Conservation (phyloP, 441 rosid species). For the Populus hybrid region DNA sequence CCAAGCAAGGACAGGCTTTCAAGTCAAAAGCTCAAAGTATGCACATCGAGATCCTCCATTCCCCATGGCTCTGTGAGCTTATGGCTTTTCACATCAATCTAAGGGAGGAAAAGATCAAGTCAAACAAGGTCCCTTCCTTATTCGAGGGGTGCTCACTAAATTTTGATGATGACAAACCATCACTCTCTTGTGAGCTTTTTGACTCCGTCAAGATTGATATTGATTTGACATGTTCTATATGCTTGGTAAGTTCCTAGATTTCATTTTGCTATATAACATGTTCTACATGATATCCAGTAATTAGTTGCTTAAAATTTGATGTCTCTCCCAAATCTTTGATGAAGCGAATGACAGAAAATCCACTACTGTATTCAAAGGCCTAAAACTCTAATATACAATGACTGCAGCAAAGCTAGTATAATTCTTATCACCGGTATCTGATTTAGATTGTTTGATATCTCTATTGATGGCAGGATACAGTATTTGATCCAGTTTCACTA, state of each 20-base stretch:
- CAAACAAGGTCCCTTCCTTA: constrained; percentile 45
- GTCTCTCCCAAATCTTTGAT: neutral
- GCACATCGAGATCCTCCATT: constrained; percentile 89
- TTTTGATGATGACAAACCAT: constrained; percentile 65
- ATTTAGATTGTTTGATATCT: neutral
- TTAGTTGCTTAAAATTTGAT: neutral
- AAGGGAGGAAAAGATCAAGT: constrained; percentile 47
- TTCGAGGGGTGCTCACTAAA: constrained; percentile 62
- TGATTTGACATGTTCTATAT: constrained; percentile 86
- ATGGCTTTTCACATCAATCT: constrained; percentile 86
- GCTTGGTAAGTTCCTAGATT: constrained; percentile 58
- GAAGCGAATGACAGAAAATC: neutral
- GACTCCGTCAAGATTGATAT: constrained; percentile 79
- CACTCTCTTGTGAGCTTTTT: constrained; percentile 66
- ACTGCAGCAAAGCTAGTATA: neutral
- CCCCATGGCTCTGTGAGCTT: constrained; percentile 93
- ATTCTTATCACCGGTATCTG: neutral
- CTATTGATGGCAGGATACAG: constrained; percentile 55
- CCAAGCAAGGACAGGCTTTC: constrained; percentile 90
- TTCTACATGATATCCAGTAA: neutral
- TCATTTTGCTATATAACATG: neutral
- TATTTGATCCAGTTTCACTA: constrained; percentile 84
- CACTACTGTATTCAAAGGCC: neutral
- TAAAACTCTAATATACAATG: neutral
- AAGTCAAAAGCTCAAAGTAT: constrained; percentile 74